Evolutionary conservation across 768 basidiomycete genomes (phyloP), one percentile per base, ranked within the genome.

Genomic region (Phylloporus arenicola): DNA sequence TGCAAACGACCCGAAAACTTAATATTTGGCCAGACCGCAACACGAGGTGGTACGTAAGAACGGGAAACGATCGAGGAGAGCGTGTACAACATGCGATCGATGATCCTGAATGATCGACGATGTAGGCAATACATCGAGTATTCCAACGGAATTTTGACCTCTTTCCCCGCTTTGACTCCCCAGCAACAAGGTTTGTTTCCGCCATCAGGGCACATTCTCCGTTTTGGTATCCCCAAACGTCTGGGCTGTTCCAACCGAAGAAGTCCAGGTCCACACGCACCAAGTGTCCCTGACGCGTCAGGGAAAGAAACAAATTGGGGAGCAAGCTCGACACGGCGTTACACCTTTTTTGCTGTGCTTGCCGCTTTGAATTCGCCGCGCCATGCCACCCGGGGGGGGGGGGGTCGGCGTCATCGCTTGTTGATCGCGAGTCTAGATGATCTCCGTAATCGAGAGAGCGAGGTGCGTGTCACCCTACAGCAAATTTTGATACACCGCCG

Each of bases 91-190:
- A 42, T 27, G 41, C 41, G 41, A 42, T 27, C 41, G 41, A 42
- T 42, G 41, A 42, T 42, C 41, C 41, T n/a, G 24, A 5, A 42
- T 42, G 41, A 42, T 42, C 41, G 41, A 42, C 41, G 41, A 42
- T 42, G 41, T 16, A n/a, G 41, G 41, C 25, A 42, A 16, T n/a
- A 14, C 41, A 42, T 42, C 41, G 41, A 25, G 20, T n/a, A 13
- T 3, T 6, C 24, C 12, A 41, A 27, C 40, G 13, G 39, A 24
- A 24, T 13, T 3, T 17, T 6, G 9, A 2, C 19, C 37, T 10
- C n/a, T 25, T 25, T 25, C n/a, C n/a, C n/a, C n/a, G 24, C 24
- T 6, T 24, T 24, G 24, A 6, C 24, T 24, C 24, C 24, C 24
- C 24, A 24, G 24, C 24, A 3, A 24, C 3, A 6, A 24, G 8